A percentile compares a stretch with the other conserved stretches of the same genome.
These are phyloP conservation scores for Populus hybrid DNA, from an alignment of 441 rosid species.

Conservation along the genomic window DNA sequence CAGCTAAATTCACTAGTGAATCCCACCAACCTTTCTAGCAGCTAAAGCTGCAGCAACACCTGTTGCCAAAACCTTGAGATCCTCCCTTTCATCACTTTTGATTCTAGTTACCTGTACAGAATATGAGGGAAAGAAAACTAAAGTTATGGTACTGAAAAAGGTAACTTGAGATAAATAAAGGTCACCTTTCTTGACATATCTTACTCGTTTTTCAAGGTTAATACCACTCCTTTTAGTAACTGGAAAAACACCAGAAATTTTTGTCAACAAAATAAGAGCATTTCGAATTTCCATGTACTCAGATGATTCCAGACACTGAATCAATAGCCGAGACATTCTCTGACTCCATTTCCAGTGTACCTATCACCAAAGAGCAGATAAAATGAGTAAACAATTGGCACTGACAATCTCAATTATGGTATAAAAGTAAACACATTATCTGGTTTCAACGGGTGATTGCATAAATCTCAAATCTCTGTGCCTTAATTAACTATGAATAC, in stretches of 20 bases:
- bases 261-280: conserved; percentile 91
- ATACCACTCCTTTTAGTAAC: conserved; percentile 98
- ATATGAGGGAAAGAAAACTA: conserved; percentile 13
- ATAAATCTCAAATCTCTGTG: neutral
- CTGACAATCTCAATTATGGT: neutral
- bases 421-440: neutral
- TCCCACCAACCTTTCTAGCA: conserved; percentile 76
- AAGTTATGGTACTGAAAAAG: conserved; percentile 10
- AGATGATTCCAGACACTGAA: conserved; percentile 94
- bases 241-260: conserved; percentile 94
- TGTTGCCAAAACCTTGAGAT: conserved; percentile 99
- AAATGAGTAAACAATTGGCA: neutral
- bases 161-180: conserved; percentile 14
- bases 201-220: conserved; percentile 97
- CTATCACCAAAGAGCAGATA: conserved; percentile 39
- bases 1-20: neutral
- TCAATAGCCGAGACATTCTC: conserved; percentile 87
- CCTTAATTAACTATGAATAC: neutral
- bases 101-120: conserved; percentile 80
- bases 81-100: conserved; percentile 96
- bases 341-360: conserved; percentile 99
- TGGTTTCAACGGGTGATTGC: neutral
- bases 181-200: conserved; percentile 21
- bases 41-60: conserved; percentile 99
- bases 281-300: conserved; percentile 99